Evolutionary conservation across 805 yeast species (phyloP), one percentile per base, ranked within the genome.

Genomic region (Limtongia smithiae): DNA sequence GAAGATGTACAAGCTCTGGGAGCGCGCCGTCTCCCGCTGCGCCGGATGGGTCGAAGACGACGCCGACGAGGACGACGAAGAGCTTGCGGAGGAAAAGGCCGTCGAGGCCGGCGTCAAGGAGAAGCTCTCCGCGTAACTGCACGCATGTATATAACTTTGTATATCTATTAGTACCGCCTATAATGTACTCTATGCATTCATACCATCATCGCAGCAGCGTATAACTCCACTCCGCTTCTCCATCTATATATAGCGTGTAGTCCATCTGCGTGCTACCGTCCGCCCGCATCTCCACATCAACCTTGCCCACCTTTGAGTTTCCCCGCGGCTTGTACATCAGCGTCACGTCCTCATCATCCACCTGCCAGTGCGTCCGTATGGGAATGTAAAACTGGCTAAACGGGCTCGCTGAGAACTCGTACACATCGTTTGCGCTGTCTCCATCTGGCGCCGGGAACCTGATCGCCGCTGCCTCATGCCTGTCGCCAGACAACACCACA

Each of bases 11-110:
- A 71, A 71, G 43, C 70, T 82, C 57, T 90, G 97, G 97, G 86
- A 85, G 63, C 76, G 78, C 38, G 97, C 95, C 1, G 80, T 90
- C 18, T 81, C 79, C 61, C 77, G 94, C 61, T 83, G 95, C 27
- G 76, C 70, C 54, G 90, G 88, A 38, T 90, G 97, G 97, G 71
- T 85, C 24, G 63, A 62, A 41, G 58, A 60, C n/a, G 57, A 50
- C 20, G 44, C 6, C 9, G 48, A 46, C 8, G 55, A 50, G n/a
- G 55, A 41, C 14, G 47, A 49, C 33, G 44, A 41, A n/a, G 33
- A 15, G 4, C 6, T 40, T 15, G 24, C 41, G 11, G 46, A 48
- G 39, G 57, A 52, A 37, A 44, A 36, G 36, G 27, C 14, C 15
- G 24, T 39, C n/a, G 54, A 44, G 27, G 54, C 43, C n/a, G 17